These are phyloP conservation scores for Leccinum disarticulatum DNA, from an alignment of 768 basidiomycete species.

Conservation along the genomic window DNA sequence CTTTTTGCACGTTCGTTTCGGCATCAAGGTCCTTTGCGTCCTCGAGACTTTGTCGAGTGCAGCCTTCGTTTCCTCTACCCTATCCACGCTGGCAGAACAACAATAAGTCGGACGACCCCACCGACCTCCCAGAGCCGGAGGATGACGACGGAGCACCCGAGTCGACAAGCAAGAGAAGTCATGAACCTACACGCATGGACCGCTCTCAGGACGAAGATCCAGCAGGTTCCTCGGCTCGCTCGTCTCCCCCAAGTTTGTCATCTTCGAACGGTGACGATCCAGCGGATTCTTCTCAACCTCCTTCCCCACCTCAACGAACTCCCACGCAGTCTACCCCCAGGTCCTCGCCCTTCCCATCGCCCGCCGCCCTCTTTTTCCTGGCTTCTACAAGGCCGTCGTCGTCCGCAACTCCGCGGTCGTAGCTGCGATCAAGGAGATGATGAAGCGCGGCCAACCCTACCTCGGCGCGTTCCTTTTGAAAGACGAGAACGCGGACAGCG, in stretches of 20 bases:
- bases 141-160: slow-evolving; percentile 27
- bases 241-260: slow-evolving; percentile 27
- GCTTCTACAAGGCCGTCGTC: slow-evolving; percentile 98
- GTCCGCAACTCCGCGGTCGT: slow-evolving; percentile 89
- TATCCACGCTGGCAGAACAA: slow-evolving; percentile 42
- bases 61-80: slow-evolving; percentile 32
- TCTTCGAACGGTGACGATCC: slow-evolving; percentile 39
- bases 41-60: slow-evolving; percentile 23
- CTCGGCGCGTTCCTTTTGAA: slow-evolving; percentile 96
- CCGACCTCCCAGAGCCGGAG: slow-evolving; percentile 24
- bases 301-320: slow-evolving; percentile 32
- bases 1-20: slow-evolving; percentile 21
- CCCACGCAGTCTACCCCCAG: slow-evolving; percentile 72
- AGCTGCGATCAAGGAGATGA: slow-evolving; percentile 92
- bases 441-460: slow-evolving; percentile 95
- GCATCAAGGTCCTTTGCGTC: slow-evolving; percentile 28
- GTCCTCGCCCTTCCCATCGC: slow-evolving; percentile 95
- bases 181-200: slow-evolving; percentile 23
- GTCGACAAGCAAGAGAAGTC: slow-evolving; percentile 13
- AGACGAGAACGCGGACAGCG: slow-evolving; percentile 89
- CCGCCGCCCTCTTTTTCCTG: slow-evolving; percentile 92
- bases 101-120: slow-evolving; percentile 28
- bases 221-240: slow-evolving; percentile 32
- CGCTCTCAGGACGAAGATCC: slow-evolving; percentile 33
- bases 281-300: slow-evolving; percentile 30